Percentiles rank a stretch among this genome's conserved stretches.
Conservation (phyloP, 352 stramenopile genomes). For the Phytopythium aichiense region DNA sequence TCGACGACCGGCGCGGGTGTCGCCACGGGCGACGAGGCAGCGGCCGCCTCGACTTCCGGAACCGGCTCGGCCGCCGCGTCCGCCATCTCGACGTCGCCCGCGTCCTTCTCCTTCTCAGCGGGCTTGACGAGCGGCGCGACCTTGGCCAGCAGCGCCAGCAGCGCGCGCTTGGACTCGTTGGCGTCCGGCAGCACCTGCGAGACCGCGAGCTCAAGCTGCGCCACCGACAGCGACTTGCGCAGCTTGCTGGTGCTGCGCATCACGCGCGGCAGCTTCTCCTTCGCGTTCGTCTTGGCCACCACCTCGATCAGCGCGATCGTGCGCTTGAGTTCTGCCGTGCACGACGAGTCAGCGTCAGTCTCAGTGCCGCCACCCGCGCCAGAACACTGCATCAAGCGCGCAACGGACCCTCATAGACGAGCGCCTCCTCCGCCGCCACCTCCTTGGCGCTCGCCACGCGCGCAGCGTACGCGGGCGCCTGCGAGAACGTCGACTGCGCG, state of each 20-base stretch:
- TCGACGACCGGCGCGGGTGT: slow-evolving; percentile 38
- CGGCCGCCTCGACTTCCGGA: slow-evolving; percentile 20
- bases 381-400: too few relatives aligned
- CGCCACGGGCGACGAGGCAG: background rate
- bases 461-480: slow-evolving; percentile 59
- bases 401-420: slow-evolving; percentile 59
- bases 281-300: slow-evolving; percentile 80
- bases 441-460: slow-evolving; percentile 38
- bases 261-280: slow-evolving; percentile 81
- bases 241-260: slow-evolving; percentile 77
- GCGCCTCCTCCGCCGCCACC: slow-evolving; percentile 45
- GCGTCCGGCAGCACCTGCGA: slow-evolving; percentile 53
- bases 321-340: slow-evolving; percentile 60
- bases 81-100: slow-evolving; percentile 54
- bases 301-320: slow-evolving; percentile 66
- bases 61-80: slow-evolving; percentile 22
- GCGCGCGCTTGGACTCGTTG: slow-evolving; percentile 50
- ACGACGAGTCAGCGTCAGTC: background rate
- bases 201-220: slow-evolving; percentile 57
- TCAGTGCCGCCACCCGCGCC: background rate
- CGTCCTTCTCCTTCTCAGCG: slow-evolving; percentile 13
- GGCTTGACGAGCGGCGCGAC: slow-evolving; percentile 36
- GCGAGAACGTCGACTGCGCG: slow-evolving; percentile 67
- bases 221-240: slow-evolving; percentile 67
- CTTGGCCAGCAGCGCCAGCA: slow-evolving; percentile 50